Evolutionary conservation across 768 basidiomycete species (phyloP).

Genomic region (Hygrocybe coccinea): DNA sequence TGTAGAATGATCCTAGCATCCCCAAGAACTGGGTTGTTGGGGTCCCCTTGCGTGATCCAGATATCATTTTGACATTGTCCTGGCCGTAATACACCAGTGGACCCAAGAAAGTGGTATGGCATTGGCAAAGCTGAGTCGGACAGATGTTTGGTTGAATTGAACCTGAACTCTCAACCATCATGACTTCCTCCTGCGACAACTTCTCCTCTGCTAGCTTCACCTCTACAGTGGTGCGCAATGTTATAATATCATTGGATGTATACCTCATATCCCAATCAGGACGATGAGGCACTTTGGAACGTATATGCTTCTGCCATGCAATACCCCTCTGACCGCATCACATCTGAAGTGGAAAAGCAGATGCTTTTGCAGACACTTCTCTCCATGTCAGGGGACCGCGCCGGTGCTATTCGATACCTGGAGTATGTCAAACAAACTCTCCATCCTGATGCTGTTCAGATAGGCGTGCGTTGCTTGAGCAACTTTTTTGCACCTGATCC

Average conservation of each 20-base stretch:
- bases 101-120: no score
- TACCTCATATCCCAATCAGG: neutral
- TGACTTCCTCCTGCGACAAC: neutral
- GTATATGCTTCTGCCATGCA: neutral
- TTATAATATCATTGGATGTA: neutral
- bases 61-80: no score
- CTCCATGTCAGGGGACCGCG: neutral
- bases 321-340: neutral
- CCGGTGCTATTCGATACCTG: neutral
- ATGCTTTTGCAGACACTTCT: neutral
- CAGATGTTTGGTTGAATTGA: neutral
- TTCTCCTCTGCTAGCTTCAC: neutral
- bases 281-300: neutral
- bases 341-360: neutral
- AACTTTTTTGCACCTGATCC: neutral
- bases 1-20: no score
- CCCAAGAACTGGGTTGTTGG: no score
- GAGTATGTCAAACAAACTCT: slow-evolving; percentile 5
- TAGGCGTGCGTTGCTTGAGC: neutral
- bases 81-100: no score
- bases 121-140: no score
- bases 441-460: slow-evolving; percentile 4
- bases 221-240: neutral
- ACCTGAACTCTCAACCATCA: no score
- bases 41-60: no score